A percentile compares a stretch with the other conserved stretches of the same genome.
Evolutionary conservation across 176 grass and related monocot genomes (phyloP).

Genomic region (Paspalum vaginatum): DNA sequence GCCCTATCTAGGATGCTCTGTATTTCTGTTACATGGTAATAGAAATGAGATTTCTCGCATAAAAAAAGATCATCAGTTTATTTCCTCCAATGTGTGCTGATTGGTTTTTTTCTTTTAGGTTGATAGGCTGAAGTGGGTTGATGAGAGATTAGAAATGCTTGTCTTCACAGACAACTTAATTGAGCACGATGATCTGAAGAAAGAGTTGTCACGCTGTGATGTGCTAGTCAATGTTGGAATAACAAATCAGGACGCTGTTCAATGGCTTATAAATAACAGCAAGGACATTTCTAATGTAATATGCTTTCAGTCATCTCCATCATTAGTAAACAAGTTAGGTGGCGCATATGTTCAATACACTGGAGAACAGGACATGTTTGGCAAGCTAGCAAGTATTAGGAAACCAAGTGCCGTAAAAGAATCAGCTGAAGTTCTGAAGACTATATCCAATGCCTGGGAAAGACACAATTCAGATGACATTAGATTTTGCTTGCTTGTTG

Average conservation of each 20-base stretch:
- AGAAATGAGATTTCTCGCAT: too few relatives aligned
- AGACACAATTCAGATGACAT: conserved; percentile 97
- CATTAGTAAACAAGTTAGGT: conserved; percentile 78
- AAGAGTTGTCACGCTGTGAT: conserved; percentile 57
- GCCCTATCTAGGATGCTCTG: too few relatives aligned
- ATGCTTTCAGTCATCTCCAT: conserved; percentile 82
- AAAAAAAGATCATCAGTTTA: conserved; percentile 14
- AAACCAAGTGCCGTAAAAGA: conserved; percentile 45
- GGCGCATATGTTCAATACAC: conserved; percentile 49
- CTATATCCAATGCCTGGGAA: conserved; percentile 84
- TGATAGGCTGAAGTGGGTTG: conserved; percentile 83
- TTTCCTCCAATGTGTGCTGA: background rate
- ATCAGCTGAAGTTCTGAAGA: conserved; percentile 67
- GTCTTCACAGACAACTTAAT: conserved; percentile 67
- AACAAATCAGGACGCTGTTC: conserved; percentile 49
- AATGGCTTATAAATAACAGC: conserved; percentile 61
- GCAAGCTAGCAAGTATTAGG: conserved; percentile 51
- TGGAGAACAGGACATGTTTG: conserved; percentile 60
- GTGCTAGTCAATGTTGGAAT: conserved; percentile 83
- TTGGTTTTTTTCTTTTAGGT: conserved; percentile 51
- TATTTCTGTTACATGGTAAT: too few relatives aligned
- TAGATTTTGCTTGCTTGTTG: conserved; percentile 84
- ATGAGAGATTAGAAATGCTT: conserved; percentile 84
- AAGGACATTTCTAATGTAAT: conserved; percentile 68
- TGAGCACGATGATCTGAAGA: conserved; percentile 38